Evolutionary conservation across 1,284 basidiomycete species (phyloP).

Genomic region (Cerrena zonata): DNA sequence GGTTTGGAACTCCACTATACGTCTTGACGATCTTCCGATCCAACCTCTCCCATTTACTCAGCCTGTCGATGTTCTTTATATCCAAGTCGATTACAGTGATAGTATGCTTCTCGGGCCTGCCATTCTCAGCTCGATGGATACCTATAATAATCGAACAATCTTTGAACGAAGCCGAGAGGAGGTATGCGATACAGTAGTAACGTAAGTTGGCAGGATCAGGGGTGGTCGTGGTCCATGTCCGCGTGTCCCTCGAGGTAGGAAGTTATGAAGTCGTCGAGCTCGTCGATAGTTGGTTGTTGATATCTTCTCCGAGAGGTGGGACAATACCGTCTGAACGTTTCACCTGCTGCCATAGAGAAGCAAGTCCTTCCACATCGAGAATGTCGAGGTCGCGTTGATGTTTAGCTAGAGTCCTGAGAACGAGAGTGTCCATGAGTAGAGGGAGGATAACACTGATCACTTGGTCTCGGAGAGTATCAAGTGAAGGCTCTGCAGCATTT

Average conservation of each 20-base stretch:
- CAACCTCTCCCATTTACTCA: conserved; percentile 68
- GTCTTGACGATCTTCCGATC: conserved; percentile 64
- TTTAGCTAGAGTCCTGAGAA: conserved; percentile 52
- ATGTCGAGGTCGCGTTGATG: conserved; percentile 78
- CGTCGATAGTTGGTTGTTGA: conserved; percentile 22
- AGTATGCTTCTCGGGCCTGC: conserved; percentile 11
- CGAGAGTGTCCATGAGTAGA: conserved; percentile 46
- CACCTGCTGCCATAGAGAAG: conserved; percentile 38
- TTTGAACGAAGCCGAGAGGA: conserved; percentile 91
- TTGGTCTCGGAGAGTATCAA: conserved; percentile 17
- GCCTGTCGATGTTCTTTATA: conserved; percentile 64
- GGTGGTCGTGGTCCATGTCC: conserved; percentile 32
- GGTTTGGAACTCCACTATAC: conserved; percentile 31
- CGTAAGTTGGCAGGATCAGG: conserved; percentile 42
- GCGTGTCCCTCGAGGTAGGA: conserved; percentile 39
- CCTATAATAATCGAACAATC: conserved; percentile 86
- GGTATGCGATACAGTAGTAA: conserved; percentile 66
- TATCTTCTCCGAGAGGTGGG: conserved; percentile 15
- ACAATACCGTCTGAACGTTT: background rate
- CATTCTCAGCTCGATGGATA: conserved; percentile 20
- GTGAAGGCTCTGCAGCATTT: background rate
- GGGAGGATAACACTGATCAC: conserved; percentile 47
- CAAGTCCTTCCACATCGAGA: conserved; percentile 78
- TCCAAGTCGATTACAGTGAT: conserved; percentile 84
- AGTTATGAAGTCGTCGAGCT: conserved; percentile 28